Percentiles rank a stretch among this genome's conserved stretches.
These are phyloP conservation scores for Stephania japonica DNA, from an alignment of 164 flowering plant genomes.

Conservation along the genomic window DNA sequence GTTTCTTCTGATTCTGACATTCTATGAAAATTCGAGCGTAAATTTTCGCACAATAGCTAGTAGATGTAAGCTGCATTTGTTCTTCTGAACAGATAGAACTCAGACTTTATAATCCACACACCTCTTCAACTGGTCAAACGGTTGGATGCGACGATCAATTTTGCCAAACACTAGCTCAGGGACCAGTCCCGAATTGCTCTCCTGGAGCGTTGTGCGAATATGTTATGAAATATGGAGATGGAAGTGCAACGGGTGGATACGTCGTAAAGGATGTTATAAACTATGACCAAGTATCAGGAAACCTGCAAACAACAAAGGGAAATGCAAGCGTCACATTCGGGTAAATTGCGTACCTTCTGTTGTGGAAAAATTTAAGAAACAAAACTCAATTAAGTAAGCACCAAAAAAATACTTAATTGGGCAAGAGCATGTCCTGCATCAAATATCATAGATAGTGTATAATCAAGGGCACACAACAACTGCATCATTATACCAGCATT, in stretches of 20 bases:
- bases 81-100: constrained; percentile 53
- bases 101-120: constrained; percentile 52
- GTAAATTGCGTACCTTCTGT: constrained; percentile 33
- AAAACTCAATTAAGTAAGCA: no score
- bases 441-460: no score
- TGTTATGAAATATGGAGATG: constrained; percentile 79
- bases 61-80: background rate
- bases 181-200: constrained; percentile 35
- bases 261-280: constrained; percentile 60
- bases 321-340: constrained; percentile 73
- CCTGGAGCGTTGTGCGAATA: constrained; percentile 44
- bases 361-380: background rate
- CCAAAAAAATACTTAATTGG: no score
- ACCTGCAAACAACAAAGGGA: constrained; percentile 38
- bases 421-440: no score
- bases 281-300: constrained; percentile 51
- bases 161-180: constrained; percentile 28
- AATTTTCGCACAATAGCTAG: background rate
- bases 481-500: no score
- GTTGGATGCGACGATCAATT: constrained; percentile 60
- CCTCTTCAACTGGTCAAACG: constrained; percentile 47
- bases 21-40: background rate
- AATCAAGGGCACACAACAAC: no score
- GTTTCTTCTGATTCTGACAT: background rate
- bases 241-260: constrained; percentile 80